Conservation (phyloP, 257 asterid species). For the Solanum appendiculatum region DNA sequence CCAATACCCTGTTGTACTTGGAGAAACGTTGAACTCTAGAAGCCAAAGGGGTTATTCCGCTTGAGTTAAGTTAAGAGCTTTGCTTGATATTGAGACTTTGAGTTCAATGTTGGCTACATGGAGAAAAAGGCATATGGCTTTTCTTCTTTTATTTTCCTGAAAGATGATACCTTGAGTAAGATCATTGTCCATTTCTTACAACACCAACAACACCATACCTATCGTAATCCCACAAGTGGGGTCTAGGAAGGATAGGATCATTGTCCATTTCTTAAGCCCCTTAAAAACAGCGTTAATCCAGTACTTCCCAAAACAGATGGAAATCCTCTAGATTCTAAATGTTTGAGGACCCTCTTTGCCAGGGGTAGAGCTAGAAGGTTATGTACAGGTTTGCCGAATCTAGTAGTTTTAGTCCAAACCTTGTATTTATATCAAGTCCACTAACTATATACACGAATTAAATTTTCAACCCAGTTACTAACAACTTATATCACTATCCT, state of each 20-base stretch:
- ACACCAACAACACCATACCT: neutral
- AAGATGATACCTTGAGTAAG: neutral
- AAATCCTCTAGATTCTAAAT: neutral
- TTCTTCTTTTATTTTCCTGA: neutral
- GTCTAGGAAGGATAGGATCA: neutral
- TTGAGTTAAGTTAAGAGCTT: neutral
- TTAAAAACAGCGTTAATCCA: neutral
- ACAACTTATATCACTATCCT: neutral
- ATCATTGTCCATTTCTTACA: neutral
- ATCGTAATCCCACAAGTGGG: neutral
- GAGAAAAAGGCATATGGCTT: neutral
- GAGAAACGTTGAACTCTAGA: neutral
- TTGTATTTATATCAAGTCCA: no score
- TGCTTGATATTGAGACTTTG: neutral
- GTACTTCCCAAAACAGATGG: neutral
- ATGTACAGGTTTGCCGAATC: neutral
- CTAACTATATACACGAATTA: neutral
- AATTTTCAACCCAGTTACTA: neutral
- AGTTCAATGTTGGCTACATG: neutral
- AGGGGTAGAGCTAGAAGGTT: neutral
- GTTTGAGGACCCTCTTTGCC: neutral
- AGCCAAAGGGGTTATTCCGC: neutral
- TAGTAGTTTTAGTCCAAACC: neutral
- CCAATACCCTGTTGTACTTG: neutral
- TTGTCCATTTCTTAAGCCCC: neutral